Evolutionary conservation across 495 filamentous ascomycete genomes (phyloP).

Genomic region (Aspergillus coremiiformis): DNA sequence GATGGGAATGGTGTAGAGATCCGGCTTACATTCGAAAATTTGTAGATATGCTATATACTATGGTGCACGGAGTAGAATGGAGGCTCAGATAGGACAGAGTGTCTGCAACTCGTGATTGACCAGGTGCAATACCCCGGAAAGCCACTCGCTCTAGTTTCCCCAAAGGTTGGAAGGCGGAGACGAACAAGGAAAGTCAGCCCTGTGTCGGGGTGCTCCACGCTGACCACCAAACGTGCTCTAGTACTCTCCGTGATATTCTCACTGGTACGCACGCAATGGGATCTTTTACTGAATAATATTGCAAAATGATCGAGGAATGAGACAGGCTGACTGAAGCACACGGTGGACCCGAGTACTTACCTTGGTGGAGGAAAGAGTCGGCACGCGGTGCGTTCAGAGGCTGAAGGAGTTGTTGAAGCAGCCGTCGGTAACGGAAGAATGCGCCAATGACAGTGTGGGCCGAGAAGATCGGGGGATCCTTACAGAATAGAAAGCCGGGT

Average conservation of each 20-base stretch:
- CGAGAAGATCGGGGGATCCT: not conserved
- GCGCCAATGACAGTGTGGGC: not conserved
- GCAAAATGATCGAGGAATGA: not conserved
- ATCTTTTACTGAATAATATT: not conserved
- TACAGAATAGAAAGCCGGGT: not conserved
- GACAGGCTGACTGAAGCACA: not conserved
- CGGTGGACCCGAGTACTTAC: not conserved
- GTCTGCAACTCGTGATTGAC: too few relatives aligned
- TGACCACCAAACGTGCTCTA: too few relatives aligned
- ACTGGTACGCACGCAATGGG: not conserved
- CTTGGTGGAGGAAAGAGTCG: not conserved
- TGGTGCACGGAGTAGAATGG: not conserved
- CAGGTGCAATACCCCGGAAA: slow-evolving; percentile 2
- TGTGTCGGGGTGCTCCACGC: not conserved
- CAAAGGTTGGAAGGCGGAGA: not conserved
- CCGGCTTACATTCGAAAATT: not conserved
- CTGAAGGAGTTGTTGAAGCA: not conserved
- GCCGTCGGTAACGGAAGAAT: not conserved
- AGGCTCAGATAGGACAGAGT: not conserved
- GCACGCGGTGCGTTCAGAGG: not conserved
- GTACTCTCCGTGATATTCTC: too few relatives aligned
- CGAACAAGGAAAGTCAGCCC: slow-evolving; percentile 2
- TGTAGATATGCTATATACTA: not conserved
- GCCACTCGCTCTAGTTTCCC: slow-evolving; percentile 7
- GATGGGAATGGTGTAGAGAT: not conserved